phyloP scores from a whole-genome alignment of 2,329 filamentous ascomycete species.

The Trichophyton equinum region DNA sequence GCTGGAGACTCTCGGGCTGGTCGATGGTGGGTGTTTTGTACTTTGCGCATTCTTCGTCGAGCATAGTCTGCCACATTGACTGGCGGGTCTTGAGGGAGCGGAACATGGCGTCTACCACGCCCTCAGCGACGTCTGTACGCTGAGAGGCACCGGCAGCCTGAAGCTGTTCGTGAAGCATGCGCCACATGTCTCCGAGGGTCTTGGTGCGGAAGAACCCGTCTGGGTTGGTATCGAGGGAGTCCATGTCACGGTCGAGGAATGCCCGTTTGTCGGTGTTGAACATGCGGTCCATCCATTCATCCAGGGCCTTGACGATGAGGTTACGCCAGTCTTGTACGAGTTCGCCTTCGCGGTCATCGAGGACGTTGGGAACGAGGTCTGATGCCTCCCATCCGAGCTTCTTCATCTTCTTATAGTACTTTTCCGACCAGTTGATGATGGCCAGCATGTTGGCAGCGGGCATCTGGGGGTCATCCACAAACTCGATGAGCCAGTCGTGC shows the following conservation, averaged over 20 bases:
- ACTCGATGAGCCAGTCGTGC: constrained; percentile 78
- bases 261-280: constrained; percentile 68
- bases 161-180: constrained; percentile 90
- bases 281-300: constrained; percentile 96
- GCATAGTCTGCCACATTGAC: constrained; percentile 71
- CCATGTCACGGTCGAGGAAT: constrained; percentile 64
- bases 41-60: constrained; percentile 69
- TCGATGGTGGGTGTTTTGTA: constrained; percentile 47
- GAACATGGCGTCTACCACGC: constrained; percentile 94
- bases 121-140: constrained; percentile 81
- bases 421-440: constrained; percentile 88
- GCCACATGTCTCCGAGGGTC: constrained; percentile 89
- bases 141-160: constrained; percentile 73
- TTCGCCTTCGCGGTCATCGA: constrained; percentile 82
- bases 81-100: constrained; percentile 71
- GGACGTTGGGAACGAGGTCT: constrained; percentile 70
- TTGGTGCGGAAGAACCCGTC: constrained; percentile 87
- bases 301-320: constrained; percentile 87
- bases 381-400: constrained; percentile 70
- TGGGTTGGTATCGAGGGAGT: constrained; percentile 74
- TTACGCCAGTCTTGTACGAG: constrained; percentile 87
- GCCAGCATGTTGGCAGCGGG: constrained; percentile 77
- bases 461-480: constrained; percentile 74
- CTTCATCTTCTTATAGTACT: constrained; percentile 91
- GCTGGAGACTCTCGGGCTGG: constrained; percentile 56